Evolutionary conservation across 352 stramenopile genomes (phyloP).

Genomic region (Thraustotheca clavata): DNA sequence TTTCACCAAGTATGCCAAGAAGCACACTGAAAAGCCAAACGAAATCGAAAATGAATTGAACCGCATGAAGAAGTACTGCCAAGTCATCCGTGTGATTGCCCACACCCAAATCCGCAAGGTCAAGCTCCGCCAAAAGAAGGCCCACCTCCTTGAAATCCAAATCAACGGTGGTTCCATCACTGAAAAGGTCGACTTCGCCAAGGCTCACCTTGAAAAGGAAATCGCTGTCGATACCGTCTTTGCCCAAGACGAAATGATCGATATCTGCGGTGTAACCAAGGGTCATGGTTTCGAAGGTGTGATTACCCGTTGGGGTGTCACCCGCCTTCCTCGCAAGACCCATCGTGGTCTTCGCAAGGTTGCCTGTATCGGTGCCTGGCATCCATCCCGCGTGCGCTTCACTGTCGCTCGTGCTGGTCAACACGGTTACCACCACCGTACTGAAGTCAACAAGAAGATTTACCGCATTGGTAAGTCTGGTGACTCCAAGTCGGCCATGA

Average conservation of each 20-base stretch:
- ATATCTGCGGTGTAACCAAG: constrained; percentile 98
- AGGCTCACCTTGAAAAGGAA: constrained; percentile 99
- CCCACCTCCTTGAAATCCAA: constrained; percentile 99
- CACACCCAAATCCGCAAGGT: constrained; percentile 99
- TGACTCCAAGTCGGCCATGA: constrained; percentile 94
- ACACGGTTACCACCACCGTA: constrained; percentile 99
- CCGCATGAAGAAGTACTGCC: constrained; percentile 99
- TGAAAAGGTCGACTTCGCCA: constrained; percentile 99
- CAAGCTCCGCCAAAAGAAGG: constrained; percentile 99
- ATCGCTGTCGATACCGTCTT: constrained; percentile 94
- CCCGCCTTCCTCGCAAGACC: constrained; percentile 99
- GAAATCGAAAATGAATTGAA: constrained; percentile 97
- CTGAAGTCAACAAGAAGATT: constrained; percentile 99
- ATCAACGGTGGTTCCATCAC: constrained; percentile 96
- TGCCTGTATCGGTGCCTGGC: constrained; percentile 99
- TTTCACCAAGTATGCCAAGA: constrained; percentile 99
- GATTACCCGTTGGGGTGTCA: constrained; percentile 99
- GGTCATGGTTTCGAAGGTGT: constrained; percentile 99
- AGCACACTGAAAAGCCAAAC: constrained; percentile 91
- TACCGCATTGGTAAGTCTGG: constrained; percentile 95
- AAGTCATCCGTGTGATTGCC: constrained; percentile 98
- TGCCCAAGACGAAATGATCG: constrained; percentile 97
- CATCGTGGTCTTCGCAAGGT: constrained; percentile 99
- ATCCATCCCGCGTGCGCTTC: constrained; percentile 97
- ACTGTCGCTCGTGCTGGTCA: constrained; percentile 99